phyloP scores from a whole-genome alignment of 179 eudicot species.

The Monotropa hypopitys region DNA sequence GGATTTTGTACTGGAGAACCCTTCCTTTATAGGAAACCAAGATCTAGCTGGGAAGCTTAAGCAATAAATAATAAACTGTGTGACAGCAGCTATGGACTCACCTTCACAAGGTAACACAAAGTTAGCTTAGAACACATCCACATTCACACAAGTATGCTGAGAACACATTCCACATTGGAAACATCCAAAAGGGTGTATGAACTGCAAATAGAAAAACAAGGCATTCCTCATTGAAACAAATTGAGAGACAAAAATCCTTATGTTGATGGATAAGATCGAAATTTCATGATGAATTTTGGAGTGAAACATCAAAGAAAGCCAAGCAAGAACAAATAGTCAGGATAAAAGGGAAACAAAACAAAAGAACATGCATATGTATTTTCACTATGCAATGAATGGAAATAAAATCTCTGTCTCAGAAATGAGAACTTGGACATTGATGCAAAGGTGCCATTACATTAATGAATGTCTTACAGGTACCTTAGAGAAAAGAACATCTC shows the following conservation, averaged over 20 bases:
- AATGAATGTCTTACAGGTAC: constrained; percentile 3
- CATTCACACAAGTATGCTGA: not conserved
- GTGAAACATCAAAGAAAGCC: not conserved
- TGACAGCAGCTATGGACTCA: no score
- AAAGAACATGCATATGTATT: not conserved
- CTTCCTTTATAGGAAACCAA: no score
- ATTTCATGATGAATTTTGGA: not conserved
- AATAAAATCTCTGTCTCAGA: not conserved
- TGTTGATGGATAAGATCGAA: not conserved
- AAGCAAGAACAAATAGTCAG: not conserved
- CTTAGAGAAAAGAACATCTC: not conserved
- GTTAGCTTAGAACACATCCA: no score
- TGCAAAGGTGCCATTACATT: not conserved
- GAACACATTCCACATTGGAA: not conserved
- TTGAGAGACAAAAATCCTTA: not conserved
- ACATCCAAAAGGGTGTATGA: not conserved
- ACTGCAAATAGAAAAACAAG: not conserved
- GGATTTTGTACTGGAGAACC: no score
- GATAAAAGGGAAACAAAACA: not conserved
- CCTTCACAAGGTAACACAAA: no score
- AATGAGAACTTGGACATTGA: constrained; percentile 1
- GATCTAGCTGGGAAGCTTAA: no score
- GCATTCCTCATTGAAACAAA: not conserved
- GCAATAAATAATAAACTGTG: no score
- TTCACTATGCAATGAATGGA: not conserved